Evolutionary conservation across 352 stramenopile species (phyloP).

Genomic region (Phytophthora cryptogea): DNA sequence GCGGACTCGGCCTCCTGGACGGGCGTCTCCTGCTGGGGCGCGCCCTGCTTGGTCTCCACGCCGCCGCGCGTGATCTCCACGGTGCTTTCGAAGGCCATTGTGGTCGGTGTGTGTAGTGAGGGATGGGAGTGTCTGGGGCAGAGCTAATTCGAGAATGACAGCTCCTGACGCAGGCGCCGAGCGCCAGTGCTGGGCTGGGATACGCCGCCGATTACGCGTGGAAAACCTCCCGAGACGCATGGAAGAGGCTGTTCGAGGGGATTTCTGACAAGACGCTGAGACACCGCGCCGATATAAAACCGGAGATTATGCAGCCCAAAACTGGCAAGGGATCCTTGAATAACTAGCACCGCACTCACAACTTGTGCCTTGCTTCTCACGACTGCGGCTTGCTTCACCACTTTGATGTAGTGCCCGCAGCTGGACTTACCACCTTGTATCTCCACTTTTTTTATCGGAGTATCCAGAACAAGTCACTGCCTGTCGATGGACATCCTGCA

Average conservation of each 20-base stretch:
- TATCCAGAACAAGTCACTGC: too few relatives aligned
- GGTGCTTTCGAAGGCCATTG: conserved; percentile 57
- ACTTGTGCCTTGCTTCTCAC: too few relatives aligned
- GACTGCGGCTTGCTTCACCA: too few relatives aligned
- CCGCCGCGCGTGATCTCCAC: conserved; percentile 52
- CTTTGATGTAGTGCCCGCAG: too few relatives aligned
- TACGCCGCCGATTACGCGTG: conserved; percentile 22
- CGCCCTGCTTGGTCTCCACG: conserved; percentile 43
- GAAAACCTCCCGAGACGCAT: background rate
- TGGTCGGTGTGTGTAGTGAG: conserved; percentile 2
- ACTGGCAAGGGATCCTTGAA: too few relatives aligned
- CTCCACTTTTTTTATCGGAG: too few relatives aligned
- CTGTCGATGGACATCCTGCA: too few relatives aligned
- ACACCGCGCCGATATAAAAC: conserved; percentile 8
- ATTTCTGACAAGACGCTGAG: conserved; percentile 19
- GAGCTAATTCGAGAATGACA: conserved; percentile 48
- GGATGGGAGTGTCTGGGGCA: background rate
- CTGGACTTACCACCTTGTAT: too few relatives aligned
- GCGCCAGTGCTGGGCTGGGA: conserved; percentile 10
- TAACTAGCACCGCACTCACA: too few relatives aligned
- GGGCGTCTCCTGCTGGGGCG: conserved; percentile 42
- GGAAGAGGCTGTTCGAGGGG: background rate
- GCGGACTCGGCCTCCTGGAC: conserved; percentile 30
- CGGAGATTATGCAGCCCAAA: background rate
- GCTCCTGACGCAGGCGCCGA: conserved; percentile 5